phyloP scores from a whole-genome alignment of 306 rosid genomes.

The Sechiopsis laciniata region DNA sequence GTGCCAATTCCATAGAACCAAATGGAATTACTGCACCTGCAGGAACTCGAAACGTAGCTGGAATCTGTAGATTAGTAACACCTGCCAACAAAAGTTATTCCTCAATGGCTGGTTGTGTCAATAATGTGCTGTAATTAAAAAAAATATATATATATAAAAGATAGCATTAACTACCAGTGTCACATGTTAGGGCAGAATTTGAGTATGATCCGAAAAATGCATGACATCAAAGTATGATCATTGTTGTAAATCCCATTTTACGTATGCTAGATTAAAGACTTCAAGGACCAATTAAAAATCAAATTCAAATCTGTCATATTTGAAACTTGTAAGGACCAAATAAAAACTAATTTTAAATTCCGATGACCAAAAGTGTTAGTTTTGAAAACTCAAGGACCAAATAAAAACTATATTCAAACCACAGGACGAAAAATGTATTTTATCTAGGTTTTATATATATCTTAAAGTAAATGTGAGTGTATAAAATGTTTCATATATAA shows the following conservation, averaged over 20 bases:
- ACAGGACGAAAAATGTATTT: not conserved
- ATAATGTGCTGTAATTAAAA: not conserved
- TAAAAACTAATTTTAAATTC: too few species aligned
- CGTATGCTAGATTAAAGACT: not conserved
- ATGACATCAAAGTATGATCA: not conserved
- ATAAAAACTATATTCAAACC: too few species aligned
- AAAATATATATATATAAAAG: not conserved
- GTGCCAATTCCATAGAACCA: slow-evolving; percentile 84
- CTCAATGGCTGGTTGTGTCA: not conserved
- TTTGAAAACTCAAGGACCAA: not conserved
- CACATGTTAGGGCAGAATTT: not conserved
- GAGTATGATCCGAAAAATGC: too few species aligned
- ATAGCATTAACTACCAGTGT: too few species aligned
- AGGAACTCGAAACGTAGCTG: slow-evolving; percentile 73
- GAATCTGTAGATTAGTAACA: slow-evolving; percentile 70
- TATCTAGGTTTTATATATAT: not conserved
- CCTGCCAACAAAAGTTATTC: slow-evolving; percentile 41
- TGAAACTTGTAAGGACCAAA: too few species aligned
- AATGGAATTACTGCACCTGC: slow-evolving; percentile 86
- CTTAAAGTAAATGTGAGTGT: not conserved
- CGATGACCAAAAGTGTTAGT: not conserved
- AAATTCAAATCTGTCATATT: too few species aligned
- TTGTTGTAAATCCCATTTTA: not conserved
- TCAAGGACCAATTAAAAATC: too few species aligned
- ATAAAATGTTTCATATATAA: not conserved